phyloP scores from a whole-genome alignment of 306 rosid genomes.

The Astragalus glycyphyllos region DNA sequence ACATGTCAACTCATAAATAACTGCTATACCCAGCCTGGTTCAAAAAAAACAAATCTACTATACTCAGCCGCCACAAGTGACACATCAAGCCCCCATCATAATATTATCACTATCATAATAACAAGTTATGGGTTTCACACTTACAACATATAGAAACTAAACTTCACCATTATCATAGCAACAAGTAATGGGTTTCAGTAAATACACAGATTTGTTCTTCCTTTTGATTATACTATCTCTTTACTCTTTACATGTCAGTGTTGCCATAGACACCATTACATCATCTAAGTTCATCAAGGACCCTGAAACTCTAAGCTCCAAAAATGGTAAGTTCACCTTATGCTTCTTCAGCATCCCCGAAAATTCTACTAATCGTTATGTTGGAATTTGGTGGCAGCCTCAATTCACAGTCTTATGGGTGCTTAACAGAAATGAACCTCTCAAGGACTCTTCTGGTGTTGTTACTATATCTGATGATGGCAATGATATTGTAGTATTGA shows the following conservation, averaged over 20 bases:
- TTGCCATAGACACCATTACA: background rate
- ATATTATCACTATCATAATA: too few species aligned
- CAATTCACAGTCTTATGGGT: conserved; percentile 45
- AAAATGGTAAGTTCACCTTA: background rate
- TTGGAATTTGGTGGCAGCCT: conserved; percentile 53
- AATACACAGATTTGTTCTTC: background rate
- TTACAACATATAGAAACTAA: too few species aligned
- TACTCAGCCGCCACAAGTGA: too few species aligned
- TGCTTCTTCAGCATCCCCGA: conserved; percentile 21
- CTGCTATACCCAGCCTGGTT: too few species aligned
- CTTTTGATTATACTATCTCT: background rate
- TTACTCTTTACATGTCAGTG: background rate
- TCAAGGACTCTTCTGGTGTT: conserved; percentile 38
- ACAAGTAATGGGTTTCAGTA: background rate
- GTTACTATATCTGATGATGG: conserved; percentile 41
- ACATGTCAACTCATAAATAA: too few species aligned
- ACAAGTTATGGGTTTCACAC: too few species aligned
- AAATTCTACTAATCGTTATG: conserved; percentile 38
- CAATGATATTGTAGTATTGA: conserved; percentile 30
- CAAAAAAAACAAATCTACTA: too few species aligned
- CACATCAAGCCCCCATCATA: too few species aligned
- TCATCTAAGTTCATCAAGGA: conserved; percentile 19
- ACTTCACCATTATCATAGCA: too few species aligned
- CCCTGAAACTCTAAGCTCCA: conserved; percentile 24
- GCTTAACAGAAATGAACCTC: conserved; percentile 50